Conservation (phyloP, 164 flowering plant genomes). For the Umbilicus rupestris region DNA sequence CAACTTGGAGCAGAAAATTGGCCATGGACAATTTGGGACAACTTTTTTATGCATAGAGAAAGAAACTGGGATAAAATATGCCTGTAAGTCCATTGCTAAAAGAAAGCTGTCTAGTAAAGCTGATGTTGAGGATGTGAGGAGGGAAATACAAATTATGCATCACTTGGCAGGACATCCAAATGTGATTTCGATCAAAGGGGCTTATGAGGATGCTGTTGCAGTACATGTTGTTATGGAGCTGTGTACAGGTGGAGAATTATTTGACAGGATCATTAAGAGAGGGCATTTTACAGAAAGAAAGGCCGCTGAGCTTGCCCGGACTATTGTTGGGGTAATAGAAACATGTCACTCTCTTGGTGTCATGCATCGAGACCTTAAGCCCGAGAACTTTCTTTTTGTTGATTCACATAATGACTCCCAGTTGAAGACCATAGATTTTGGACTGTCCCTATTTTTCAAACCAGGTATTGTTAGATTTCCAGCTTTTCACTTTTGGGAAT, state of each 20-base stretch:
- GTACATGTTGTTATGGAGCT: constrained; percentile 10
- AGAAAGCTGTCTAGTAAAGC: background rate
- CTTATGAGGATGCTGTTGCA: constrained; percentile 9
- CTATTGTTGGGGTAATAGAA: constrained; percentile 6
- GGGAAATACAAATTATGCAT: constrained; percentile 10
- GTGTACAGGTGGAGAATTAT: constrained; percentile 7
- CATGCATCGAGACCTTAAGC: constrained; percentile 8
- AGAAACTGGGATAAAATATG: constrained; percentile 5
- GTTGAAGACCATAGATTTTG: constrained; percentile 7
- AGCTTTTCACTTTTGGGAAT: background rate
- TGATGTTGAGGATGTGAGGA: constrained; percentile 9
- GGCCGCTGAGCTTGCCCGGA: constrained; percentile 9
- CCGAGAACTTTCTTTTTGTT: constrained; percentile 8
- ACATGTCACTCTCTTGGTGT: constrained; percentile 7
- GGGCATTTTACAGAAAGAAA: constrained; percentile 7
- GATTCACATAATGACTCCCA: background rate
- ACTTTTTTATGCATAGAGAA: constrained; percentile 1
- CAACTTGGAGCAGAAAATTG: constrained; percentile 8
- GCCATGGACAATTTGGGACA: constrained; percentile 8
- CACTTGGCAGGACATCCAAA: constrained; percentile 11
- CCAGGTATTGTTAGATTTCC: background rate
- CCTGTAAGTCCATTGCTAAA: constrained; percentile 9
- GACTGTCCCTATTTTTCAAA: constrained; percentile 4
- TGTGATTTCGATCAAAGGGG: constrained; percentile 7
- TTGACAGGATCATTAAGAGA: constrained; percentile 7